These are phyloP conservation scores for Colletotrichum phormii DNA, from an alignment of 2,329 filamentous ascomycete genomes.

Conservation along the genomic window DNA sequence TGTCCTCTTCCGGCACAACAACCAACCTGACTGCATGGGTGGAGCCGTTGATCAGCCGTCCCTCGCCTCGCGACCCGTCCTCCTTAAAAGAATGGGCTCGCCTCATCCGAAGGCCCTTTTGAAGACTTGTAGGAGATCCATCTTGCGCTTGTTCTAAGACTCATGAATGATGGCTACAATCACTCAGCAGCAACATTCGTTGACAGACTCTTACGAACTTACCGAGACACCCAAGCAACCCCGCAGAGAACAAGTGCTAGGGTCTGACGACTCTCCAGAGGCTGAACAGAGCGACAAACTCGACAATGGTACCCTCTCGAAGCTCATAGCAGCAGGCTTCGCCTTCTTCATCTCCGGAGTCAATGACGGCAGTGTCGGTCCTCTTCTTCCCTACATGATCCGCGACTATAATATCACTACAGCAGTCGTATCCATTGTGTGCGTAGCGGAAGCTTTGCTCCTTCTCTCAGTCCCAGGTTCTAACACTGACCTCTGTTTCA, in stretches of 20 bases:
- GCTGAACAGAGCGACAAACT: slow-evolving; percentile 18
- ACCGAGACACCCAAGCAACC: background rate
- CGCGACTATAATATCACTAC: slow-evolving; percentile 66
- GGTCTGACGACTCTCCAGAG: background rate
- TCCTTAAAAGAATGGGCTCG: background rate
- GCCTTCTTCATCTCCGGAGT: slow-evolving; percentile 75
- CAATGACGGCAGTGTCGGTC: slow-evolving; percentile 73
- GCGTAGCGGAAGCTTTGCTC: slow-evolving; percentile 34
- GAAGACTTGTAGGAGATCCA: background rate
- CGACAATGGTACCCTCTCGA: slow-evolving; percentile 49
- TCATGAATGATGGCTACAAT: slow-evolving; percentile 13
- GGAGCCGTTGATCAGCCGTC: background rate
- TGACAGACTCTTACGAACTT: slow-evolving; percentile 10
- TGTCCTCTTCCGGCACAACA: background rate
- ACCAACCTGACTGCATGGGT: background rate
- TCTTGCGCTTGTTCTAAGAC: background rate
- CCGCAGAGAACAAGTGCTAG: background rate
- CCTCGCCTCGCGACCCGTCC: background rate
- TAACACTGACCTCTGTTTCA: background rate
- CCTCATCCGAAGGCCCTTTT: background rate
- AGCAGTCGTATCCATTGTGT: slow-evolving; percentile 63
- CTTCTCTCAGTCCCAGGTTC: rapidly evolving
- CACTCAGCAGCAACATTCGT: slow-evolving; percentile 1
- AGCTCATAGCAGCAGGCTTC: slow-evolving; percentile 66
- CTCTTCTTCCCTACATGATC: slow-evolving; percentile 72